Base-by-base conservation (phyloP, 805 yeast genomes). In the Torulaspora indica region DNA sequence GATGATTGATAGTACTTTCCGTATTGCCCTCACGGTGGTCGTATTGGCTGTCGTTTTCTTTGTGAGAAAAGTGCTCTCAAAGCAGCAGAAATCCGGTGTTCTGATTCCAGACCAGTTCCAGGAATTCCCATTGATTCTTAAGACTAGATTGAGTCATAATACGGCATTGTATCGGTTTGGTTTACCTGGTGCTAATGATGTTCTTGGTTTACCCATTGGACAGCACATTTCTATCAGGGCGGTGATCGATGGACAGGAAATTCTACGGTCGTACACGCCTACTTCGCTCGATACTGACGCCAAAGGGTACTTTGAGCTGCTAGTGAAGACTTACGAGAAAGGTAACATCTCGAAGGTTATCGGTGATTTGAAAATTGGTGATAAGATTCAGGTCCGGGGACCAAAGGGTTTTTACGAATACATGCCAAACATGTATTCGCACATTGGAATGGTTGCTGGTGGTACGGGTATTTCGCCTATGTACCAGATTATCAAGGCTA, bases 391-490 rank as follows among this genome's bases (percentile, higher is more conserved):
- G 40, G 83, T 88, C 0, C 77, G 85, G 61, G 96, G 98, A 23
- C 98, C 98, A 56, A 86, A 85, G 69, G 97, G 98, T 6, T 79
- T 79, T 58, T 88, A 85, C 73, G 76, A 80, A 49, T 90, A 90
- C 70, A 72, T 78, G 42, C 88, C 95, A 55, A 86, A 85, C 68
- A 80, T 83, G 81, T 81, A 77, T 45, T 70, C 74, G 46, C 74
- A 76, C 48, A 74, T 90, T 47, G 88, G 84, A 43, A 90, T 90
- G 97, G 81, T 91, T 53, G 95, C 96, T 33, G 97, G 97, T 55
- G 98, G 97, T 60, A 87, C 97, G 30, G 97, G 97, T 64, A 84
- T 89, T 58, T 84, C 96, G 6, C 96, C 96, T 63, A 89, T 89
- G 96, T 87, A 80, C 68, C 96, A 89, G 72, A 82, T 89, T 54